Evolutionary conservation across 1,139 yeast genomes (phyloP), one percentile per base, ranked within the genome.

Genomic region (Sugiyamaella grinbergsii): DNA sequence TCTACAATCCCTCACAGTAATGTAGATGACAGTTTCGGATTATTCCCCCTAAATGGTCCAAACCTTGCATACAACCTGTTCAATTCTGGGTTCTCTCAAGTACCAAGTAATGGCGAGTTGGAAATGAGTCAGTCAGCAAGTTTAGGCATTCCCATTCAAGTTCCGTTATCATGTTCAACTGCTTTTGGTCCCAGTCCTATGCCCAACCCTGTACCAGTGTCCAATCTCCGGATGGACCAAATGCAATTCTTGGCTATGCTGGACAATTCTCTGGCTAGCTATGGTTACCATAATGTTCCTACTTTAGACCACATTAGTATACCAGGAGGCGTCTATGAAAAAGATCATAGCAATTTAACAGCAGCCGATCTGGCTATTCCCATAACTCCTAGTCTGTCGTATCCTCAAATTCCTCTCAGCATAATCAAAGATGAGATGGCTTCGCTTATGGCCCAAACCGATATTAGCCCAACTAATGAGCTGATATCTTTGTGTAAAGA

Each of bases 381-480:
- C 31, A 23, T 23, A 23, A 23, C 13, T 13, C 39, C 38, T 20
- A 13, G 15, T 7, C 4, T 42, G 24, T 13, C 22, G 4, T 32
- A 42, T 26, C 31, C 39, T 7, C 39, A 32, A 16, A 8, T 23
- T 8, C 33, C 33, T 7, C 43, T 42, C n/a, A 34, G 39, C 20
- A 42, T 33, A 22, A 42, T 42, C 32, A 42, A 42, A 23, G 46
- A 42, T 22, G 39, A 42, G 23, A 22, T 42, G 20, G 15, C 46
- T 16, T 42, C 46, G 20, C 16, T 42, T 18, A 24, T 42, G 32
- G 46, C 32, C 5, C 46, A 32, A 11, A 16, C 39, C 4, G 46
- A 42, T 23, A 5, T 33, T 22, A 42, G 38, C 29, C 19, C 39
- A 10, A 28, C 8, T 15, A 28, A 29, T 18, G 34, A 7, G 2